These are phyloP conservation scores for Plasmodium yoelii DNA, from an alignment of 169 alveolate genomes.

Conservation along the genomic window DNA sequence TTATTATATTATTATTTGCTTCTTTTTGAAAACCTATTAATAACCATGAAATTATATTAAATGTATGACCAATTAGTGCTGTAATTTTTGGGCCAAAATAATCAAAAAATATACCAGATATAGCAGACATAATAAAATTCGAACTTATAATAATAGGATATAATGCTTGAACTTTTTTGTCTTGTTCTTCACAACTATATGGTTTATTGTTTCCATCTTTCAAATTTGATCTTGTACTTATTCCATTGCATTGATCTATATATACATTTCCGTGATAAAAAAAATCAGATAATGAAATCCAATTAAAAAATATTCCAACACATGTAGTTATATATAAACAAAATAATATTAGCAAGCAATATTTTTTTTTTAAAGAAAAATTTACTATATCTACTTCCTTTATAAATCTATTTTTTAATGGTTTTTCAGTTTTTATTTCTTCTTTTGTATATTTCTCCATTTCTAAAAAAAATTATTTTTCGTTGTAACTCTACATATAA, in stretches of 20 bases:
- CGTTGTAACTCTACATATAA: too few species aligned
- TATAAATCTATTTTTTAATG: slow-evolving; percentile 1
- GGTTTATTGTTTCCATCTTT: not conserved
- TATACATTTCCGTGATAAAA: slow-evolving; percentile 63
- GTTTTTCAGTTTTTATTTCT: slow-evolving; percentile 12
- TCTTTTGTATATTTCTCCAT: not conserved
- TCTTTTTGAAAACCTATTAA: slow-evolving; percentile 67
- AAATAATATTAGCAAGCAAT: slow-evolving; percentile 29
- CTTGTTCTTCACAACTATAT: slow-evolving; percentile 79
- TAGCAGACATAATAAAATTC: slow-evolving; percentile 78
- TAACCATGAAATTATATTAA: slow-evolving; percentile 78
- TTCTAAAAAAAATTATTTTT: not conserved
- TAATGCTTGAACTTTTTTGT: slow-evolving; percentile 80
- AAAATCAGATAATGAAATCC: slow-evolving; percentile 69
- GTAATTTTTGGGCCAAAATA: slow-evolving; percentile 79
- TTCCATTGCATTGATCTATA: slow-evolving; percentile 25
- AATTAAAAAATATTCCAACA: slow-evolving; percentile 67
- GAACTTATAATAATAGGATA: slow-evolving; percentile 78
- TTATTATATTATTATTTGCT: slow-evolving; percentile 27
- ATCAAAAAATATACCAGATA: slow-evolving; percentile 79
- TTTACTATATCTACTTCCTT: slow-evolving; percentile 47
- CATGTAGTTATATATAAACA: slow-evolving; percentile 59
- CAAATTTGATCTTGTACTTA: not conserved
- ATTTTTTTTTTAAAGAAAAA: slow-evolving; percentile 35
- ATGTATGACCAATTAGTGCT: slow-evolving; percentile 78